Evolutionary conservation across 768 basidiomycete genomes (phyloP).

Genomic region (Tricholoma sp.): DNA sequence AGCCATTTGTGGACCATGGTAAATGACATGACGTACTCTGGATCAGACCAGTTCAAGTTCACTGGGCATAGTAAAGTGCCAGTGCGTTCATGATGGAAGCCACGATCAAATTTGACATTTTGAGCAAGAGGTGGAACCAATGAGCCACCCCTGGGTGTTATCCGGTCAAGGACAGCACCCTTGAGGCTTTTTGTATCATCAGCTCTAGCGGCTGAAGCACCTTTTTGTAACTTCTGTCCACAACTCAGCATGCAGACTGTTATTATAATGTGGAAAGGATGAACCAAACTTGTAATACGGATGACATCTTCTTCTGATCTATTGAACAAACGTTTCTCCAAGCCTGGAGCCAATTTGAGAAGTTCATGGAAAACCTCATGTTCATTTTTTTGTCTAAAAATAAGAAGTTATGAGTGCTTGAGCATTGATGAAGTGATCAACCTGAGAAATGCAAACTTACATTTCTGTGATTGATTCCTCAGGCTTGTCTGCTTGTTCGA

Average conservation of each 20-base stretch:
- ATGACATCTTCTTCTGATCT: constrained; percentile 3
- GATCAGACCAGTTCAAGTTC: constrained; percentile 5
- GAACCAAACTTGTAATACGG: background rate
- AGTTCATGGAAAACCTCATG: background rate
- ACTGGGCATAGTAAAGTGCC: constrained; percentile 8
- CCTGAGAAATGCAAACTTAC: background rate
- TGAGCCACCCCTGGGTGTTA: background rate
- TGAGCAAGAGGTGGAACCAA: background rate
- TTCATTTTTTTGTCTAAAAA: background rate
- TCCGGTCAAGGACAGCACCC: background rate
- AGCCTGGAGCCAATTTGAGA: background rate
- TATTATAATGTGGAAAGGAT: background rate
- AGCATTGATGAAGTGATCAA: background rate
- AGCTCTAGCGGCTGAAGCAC: background rate
- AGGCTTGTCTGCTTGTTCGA: constrained; percentile 7
- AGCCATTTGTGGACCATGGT: background rate
- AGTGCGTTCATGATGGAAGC: background rate
- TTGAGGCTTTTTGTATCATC: background rate
- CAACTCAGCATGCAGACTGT: background rate
- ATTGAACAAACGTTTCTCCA: background rate
- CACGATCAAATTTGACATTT: background rate
- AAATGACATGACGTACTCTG: background rate
- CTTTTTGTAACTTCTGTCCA: background rate
- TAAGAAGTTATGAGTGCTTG: background rate
- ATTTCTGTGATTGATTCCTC: constrained; percentile 9